A percentile compares a stretch with the other conserved stretches of the same genome.
Conservation (phyloP, 768 basidiomycete genomes). For the Termitomyces heimii region DNA sequence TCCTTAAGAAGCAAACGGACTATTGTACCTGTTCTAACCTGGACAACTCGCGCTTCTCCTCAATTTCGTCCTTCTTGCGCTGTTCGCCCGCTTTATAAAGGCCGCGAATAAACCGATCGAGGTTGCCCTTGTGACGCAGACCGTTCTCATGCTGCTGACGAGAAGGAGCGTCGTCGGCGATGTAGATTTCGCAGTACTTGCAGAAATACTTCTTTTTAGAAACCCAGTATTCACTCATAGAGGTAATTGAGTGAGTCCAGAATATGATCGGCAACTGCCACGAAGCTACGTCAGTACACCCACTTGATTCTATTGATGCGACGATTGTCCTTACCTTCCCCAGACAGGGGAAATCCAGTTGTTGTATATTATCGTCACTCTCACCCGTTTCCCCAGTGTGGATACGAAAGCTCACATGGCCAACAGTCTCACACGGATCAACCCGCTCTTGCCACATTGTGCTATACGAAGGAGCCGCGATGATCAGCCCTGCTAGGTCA, state of each 20-base stretch:
- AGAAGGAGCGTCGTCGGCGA: conserved; percentile 93
- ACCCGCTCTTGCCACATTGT: neutral
- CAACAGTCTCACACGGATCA: neutral
- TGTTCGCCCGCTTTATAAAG: conserved; percentile 93
- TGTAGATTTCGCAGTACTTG: conserved; percentile 97
- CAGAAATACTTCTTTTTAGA: conserved; percentile 91
- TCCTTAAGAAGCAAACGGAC: neutral
- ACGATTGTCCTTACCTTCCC: neutral
- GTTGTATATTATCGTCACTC: neutral
- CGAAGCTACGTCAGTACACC: neutral
- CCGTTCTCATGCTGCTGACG: conserved; percentile 90
- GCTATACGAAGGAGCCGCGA: neutral
- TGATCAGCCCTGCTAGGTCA: neutral
- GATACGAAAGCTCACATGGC: neutral
- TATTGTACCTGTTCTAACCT: conserved; percentile 69
- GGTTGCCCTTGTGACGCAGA: conserved; percentile 88
- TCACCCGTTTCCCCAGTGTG: neutral
- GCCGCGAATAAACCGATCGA: conserved; percentile 85
- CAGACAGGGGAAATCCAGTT: neutral
- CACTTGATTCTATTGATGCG: no score
- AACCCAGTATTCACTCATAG: conserved; percentile 91
- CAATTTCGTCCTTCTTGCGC: conserved; percentile 76
- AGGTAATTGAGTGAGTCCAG: conserved; percentile 2
- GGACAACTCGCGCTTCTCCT: conserved; percentile 84
- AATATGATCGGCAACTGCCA: neutral